Percentiles rank a stretch among this genome's conserved stretches.
These are phyloP conservation scores for Bromus sterilis DNA, from an alignment of 176 grass and related monocot species.

Conservation along the genomic window DNA sequence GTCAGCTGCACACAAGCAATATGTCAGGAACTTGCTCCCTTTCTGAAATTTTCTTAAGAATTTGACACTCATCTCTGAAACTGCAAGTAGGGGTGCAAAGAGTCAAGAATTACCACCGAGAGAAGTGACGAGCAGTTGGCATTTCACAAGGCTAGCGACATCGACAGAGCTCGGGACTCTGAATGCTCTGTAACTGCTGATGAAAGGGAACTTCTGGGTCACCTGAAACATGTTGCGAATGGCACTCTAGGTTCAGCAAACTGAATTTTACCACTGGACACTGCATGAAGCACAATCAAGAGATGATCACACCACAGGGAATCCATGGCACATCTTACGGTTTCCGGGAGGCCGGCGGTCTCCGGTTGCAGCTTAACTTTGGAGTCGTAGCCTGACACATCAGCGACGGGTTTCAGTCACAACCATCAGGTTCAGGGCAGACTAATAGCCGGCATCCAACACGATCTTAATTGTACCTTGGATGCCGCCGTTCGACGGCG, in stretches of 20 bases:
- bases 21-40: not conserved
- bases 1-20: slow-evolving; percentile 37
- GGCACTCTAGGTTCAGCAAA: not conserved
- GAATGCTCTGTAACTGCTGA: slow-evolving; percentile 65
- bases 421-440: not conserved
- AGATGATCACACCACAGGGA: not conserved
- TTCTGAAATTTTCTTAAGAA: not conserved
- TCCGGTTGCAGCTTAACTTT: slow-evolving; percentile 67
- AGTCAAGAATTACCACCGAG: slow-evolving; percentile 34
- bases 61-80: not conserved
- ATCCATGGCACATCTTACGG: slow-evolving; percentile 28
- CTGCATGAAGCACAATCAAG: not conserved
- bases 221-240: slow-evolving; percentile 37
- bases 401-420: not conserved
- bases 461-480: slow-evolving; percentile 29
- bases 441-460: not conserved
- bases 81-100: not conserved
- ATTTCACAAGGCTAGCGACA: slow-evolving; percentile 61
- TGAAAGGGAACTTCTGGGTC: slow-evolving; percentile 73
- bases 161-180: slow-evolving; percentile 39
- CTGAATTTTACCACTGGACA: not conserved
- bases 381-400: slow-evolving; percentile 65
- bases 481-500: slow-evolving; percentile 24
- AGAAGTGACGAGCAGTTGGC: slow-evolving; percentile 60
- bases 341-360: slow-evolving; percentile 40